phyloP scores from a whole-genome alignment of 345 rosid species.

The Aegle marmelos region DNA sequence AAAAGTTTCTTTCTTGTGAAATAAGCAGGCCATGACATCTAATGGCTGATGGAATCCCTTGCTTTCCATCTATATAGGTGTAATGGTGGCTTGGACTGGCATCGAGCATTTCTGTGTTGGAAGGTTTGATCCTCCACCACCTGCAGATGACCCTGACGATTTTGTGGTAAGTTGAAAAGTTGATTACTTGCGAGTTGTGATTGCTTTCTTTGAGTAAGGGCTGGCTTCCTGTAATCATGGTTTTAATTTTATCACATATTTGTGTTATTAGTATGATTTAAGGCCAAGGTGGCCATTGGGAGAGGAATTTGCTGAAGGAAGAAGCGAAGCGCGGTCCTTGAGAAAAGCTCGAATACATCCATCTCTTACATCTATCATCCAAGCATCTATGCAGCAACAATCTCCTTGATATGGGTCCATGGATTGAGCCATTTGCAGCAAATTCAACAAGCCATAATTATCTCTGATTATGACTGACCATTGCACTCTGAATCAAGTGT shows the following conservation, averaged over 20 bases:
- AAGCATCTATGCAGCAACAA: constrained; percentile 40
- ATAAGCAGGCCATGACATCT: neutral
- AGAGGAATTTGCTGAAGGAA: constrained; percentile 78
- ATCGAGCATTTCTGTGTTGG: constrained; percentile 84
- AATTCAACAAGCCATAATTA: neutral
- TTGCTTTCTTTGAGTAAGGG: too few relatives aligned
- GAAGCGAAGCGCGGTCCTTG: constrained; percentile 76
- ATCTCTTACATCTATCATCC: constrained; percentile 78
- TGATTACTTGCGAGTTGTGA: neutral
- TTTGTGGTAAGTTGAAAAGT: constrained; percentile 42
- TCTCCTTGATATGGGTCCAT: neutral
- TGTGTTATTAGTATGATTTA: constrained; percentile 65
- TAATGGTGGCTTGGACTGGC: constrained; percentile 99
- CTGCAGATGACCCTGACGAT: constrained; percentile 68
- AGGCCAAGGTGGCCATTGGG: constrained; percentile 96
- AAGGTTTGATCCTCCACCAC: constrained; percentile 95
- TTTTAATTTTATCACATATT: neutral
- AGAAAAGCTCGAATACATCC: constrained; percentile 79
- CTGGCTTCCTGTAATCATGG: neutral
- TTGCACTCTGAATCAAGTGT: neutral
- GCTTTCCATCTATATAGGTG: constrained; percentile 49
- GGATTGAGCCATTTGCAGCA: neutral
- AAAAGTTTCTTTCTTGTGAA: neutral
- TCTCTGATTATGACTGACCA: neutral
- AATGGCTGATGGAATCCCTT: neutral